Conservation (phyloP, 2,329 filamentous ascomycete species). For the Colletotrichum incanum region DNA sequence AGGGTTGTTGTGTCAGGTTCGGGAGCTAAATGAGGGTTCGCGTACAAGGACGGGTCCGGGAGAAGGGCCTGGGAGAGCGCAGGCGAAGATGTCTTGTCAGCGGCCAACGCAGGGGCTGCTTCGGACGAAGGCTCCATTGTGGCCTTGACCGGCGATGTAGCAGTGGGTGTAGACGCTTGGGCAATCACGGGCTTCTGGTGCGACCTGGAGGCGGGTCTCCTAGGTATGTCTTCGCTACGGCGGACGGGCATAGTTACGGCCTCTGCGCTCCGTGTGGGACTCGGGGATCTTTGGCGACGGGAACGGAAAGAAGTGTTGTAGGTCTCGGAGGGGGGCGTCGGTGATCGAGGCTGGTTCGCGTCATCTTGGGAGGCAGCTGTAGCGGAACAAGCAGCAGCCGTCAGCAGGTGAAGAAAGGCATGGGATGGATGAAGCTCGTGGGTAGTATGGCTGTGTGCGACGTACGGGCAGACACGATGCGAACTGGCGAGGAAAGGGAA, state of each 20-base stretch:
- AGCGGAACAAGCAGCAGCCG: slow-evolving; percentile 44
- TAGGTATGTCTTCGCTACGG: slow-evolving; percentile 61
- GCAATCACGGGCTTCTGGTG: slow-evolving; percentile 66
- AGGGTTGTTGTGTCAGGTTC: slow-evolving; percentile 79
- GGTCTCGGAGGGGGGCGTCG: slow-evolving; percentile 62
- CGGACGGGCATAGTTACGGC: slow-evolving; percentile 60
- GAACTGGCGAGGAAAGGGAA: slow-evolving; percentile 74
- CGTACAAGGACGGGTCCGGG: slow-evolving; percentile 77
- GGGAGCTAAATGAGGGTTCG: slow-evolving; percentile 72
- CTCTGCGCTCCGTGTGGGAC: slow-evolving; percentile 66
- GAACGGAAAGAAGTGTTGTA: slow-evolving; percentile 69
- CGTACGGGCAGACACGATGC: slow-evolving; percentile 73
- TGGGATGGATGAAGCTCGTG: slow-evolving; percentile 14
- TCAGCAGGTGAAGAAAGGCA: slow-evolving; percentile 33
- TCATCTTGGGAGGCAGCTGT: slow-evolving; percentile 68
- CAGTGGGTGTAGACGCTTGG: slow-evolving; percentile 55
- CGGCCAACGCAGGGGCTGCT: slow-evolving; percentile 49
- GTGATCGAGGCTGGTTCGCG: slow-evolving; percentile 55
- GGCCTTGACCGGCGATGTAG: slow-evolving; percentile 46
- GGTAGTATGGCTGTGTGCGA: slow-evolving; percentile 49
- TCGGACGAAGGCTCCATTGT: slow-evolving; percentile 46
- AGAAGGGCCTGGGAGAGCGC: slow-evolving; percentile 66
- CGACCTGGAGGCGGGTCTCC: slow-evolving; percentile 53
- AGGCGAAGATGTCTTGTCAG: slow-evolving; percentile 61
- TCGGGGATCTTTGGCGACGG: slow-evolving; percentile 68